Base-by-base conservation (phyloP, 2,329 filamentous ascomycete species). In the Claviceps pazoutovae region DNA sequence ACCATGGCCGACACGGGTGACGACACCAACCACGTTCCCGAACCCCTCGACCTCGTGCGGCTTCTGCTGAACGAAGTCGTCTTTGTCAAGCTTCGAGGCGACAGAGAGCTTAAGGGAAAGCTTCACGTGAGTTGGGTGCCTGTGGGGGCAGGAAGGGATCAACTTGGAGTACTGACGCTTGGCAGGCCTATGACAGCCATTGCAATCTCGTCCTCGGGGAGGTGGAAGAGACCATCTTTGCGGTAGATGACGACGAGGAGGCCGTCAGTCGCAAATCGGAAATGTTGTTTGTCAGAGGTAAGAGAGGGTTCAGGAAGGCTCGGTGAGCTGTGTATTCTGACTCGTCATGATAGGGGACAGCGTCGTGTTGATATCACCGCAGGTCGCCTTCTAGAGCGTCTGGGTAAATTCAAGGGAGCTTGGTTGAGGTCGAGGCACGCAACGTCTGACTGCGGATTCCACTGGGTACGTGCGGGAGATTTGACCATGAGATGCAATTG, bases 161-260 rank as follows among this genome's bases (percentile, higher is more conserved):
- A 30, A 3, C 6, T 26, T 6, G 43, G 3, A 21, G 34, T 26
- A 19, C 34, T 53, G 50, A 54, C 42, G 7, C 21, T 9, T 17
- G 42, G 30, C 54, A 98, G 93, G 93, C 93, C 52, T 98, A 98
- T 67, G 93, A 98, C 66, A 95, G 88, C 63, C 93, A 98, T 69
- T 98, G 94, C 78, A 98, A 98, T 64, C 71, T 98, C 45, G 88
- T 98, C 5, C 77, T 98, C 5, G 91, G 93, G 51, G 93, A 98
- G 58, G 93, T 97, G 4, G 89, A 96, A 65, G 93, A 98, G 74
- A 97, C 91, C 6, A 89, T 98, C 59, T 98, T 95, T 66, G 76
- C 91, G 37, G 83, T 95, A 4, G 90, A 95, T 54, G 90, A 95
- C 54, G 86, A 94, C 14, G 88, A 94, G 16, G 85, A 95, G 86